Evolutionary conservation across 768 basidiomycete species (phyloP), one percentile per base, ranked within the genome.

Genomic region (Suillus variegatus): DNA sequence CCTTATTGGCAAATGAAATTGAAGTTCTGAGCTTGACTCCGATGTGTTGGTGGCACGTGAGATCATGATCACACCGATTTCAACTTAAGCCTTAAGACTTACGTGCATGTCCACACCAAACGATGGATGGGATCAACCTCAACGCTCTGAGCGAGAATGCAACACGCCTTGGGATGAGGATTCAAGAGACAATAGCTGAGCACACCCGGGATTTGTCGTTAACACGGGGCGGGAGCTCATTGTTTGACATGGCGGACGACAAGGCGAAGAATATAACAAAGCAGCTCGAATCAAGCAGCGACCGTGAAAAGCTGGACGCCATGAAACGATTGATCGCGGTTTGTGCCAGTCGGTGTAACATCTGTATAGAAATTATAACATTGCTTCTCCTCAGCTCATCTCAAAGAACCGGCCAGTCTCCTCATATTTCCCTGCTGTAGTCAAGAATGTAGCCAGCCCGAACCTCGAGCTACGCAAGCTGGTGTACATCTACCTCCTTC

Each of bases 321-420:
- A 91, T 99, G 90, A 97, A 97, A 79, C 82, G 94, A 67, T 85
- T 99, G 61, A 87, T 99, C 65, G 97, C 95, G 52, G 96, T 97
- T 75, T 71, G 92, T 84, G 25, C 49, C 62, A 25, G 54, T 36
- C 36, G 56, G 22, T 36, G 63, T 43, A 55, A n/a, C 16, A 36
- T 64, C 58, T 16, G 38, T 40, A 54, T 60, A 47, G 28, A 18
- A 41, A 44, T 60, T 64, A 61, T 62, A 44, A 47, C 63, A 64
- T 62, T 61, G 36, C 36, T 44, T 63, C n/a, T 60, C 58, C 18
- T 28, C 73, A 95, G 94, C 86, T 97, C 77, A 96, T 97, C 63
- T 95, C 93, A 46, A 96, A 97, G 81, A 90, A 90, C 58, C 89
- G 93, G 62, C 91, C 94, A 69, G 93, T 97, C 68, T 91, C 95